Conservation (phyloP, 2,329 filamentous ascomycete species). For the Colletotrichum paranaense region DNA sequence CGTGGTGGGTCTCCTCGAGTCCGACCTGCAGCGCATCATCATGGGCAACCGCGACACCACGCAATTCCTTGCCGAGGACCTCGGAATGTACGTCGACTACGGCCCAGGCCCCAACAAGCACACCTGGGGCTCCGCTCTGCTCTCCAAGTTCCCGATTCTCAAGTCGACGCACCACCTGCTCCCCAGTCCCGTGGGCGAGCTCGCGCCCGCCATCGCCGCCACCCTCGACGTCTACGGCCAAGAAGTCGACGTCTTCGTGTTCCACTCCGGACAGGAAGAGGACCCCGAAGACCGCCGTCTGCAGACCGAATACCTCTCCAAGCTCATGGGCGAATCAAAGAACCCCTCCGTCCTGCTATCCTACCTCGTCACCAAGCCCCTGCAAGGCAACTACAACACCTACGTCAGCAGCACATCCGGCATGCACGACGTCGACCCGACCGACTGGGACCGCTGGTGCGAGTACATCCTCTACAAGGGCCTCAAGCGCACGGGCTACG, state of each 20-base stretch:
- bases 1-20: constrained; percentile 93
- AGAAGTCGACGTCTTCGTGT: constrained; percentile 93
- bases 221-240: constrained; percentile 93
- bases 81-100: constrained; percentile 99
- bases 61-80: constrained; percentile 92
- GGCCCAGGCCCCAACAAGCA: constrained; percentile 98
- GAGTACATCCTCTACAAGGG: constrained; percentile 98
- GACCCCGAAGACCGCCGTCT: constrained; percentile 90
- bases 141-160: constrained; percentile 97
- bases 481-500: constrained; percentile 87
- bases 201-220: constrained; percentile 96
- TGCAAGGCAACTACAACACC: constrained; percentile 95
- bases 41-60: constrained; percentile 99
- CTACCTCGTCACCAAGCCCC: constrained; percentile 91
- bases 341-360: constrained; percentile 87
- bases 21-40: constrained; percentile 95
- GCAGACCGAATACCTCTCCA: constrained; percentile 86
- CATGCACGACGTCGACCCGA: constrained; percentile 94
- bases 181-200: constrained; percentile 91
- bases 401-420: constrained; percentile 88
- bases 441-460: constrained; percentile 98
- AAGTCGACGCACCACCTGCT: constrained; percentile 97
- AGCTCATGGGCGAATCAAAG: constrained; percentile 85
- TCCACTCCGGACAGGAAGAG: constrained; percentile 98
- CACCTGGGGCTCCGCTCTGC: constrained; percentile 92